Conservation (phyloP, 1,139 yeast genomes). For the Geotrichum phurueaensis region DNA sequence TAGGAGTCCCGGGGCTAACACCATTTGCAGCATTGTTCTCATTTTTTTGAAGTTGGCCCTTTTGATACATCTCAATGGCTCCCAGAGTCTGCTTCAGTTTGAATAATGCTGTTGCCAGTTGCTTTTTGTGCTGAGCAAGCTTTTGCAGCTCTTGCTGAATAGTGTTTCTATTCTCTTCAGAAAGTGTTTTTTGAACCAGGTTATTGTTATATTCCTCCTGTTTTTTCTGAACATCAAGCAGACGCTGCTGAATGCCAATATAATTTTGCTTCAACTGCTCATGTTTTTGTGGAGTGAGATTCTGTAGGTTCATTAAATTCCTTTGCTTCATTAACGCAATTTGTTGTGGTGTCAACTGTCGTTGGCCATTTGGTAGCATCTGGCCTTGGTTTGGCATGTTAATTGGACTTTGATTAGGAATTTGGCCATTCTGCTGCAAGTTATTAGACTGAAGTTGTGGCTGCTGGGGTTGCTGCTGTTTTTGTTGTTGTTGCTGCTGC, state of each 20-base stretch:
- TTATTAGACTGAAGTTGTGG: background rate
- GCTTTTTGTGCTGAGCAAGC: background rate
- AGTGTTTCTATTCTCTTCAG: background rate
- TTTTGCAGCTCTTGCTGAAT: background rate
- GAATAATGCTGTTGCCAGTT: background rate
- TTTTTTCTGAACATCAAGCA: background rate
- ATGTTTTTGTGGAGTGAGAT: background rate
- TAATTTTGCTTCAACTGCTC: background rate
- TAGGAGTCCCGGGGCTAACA: background rate
- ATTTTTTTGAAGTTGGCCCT: background rate
- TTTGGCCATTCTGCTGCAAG: background rate
- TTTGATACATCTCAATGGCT: background rate
- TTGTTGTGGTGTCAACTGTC: background rate
- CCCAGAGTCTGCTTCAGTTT: background rate
- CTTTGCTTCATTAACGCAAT: background rate
- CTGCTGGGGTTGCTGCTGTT: slow-evolving; percentile 10
- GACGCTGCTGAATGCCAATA: background rate
- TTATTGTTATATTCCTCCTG: background rate
- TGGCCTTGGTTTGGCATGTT: background rate
- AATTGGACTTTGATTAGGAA: background rate
- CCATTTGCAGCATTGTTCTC: background rate
- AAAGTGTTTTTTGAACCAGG: background rate
- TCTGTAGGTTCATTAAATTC: background rate
- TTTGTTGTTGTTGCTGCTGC: slow-evolving; percentile 17
- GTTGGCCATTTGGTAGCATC: background rate